A percentile compares a stretch with the other conserved stretches of the same genome.
phyloP scores from a whole-genome alignment of 208 protist species.

The Leishmania guyanensis region DNA sequence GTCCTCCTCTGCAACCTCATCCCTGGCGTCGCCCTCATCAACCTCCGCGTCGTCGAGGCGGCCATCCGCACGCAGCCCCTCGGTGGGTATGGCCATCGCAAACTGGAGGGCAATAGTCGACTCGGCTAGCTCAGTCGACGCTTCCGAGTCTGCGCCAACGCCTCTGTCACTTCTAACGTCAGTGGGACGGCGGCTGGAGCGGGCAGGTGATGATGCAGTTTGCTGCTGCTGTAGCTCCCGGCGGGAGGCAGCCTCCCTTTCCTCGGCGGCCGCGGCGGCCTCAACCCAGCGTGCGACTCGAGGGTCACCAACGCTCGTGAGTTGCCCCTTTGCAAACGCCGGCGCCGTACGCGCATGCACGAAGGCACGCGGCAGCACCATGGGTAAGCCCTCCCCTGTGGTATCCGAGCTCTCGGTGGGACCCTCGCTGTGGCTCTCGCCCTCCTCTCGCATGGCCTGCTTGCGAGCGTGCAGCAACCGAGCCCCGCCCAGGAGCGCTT shows the following conservation, averaged over 20 bases:
- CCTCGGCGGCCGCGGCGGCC: conserved; percentile 1
- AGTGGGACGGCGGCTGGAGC: conserved; percentile 3
- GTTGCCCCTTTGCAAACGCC: conserved; percentile 68
- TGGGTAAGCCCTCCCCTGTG: conserved; percentile 25
- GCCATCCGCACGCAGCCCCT: conserved; percentile 2
- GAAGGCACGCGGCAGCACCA: conserved; percentile 64
- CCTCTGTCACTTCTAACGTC: too few species aligned
- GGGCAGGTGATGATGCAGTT: not conserved
- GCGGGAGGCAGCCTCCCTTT: not conserved
- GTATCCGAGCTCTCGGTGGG: not conserved
- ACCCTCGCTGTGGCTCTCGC: not conserved
- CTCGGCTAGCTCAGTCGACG: conserved; percentile 18
- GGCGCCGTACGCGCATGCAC: conserved; percentile 47
- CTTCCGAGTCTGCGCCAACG: not conserved
- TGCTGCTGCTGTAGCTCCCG: not conserved
- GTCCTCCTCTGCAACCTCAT: not conserved
- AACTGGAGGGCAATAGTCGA: conserved; percentile 21
- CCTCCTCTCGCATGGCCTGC: not conserved
- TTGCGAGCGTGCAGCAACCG: conserved; percentile 20
- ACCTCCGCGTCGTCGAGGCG: not conserved
- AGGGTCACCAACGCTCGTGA: conserved; percentile 18
- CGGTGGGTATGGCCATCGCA: conserved; percentile 26
- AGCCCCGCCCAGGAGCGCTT: conserved; percentile 64
- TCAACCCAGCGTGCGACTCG: conserved; percentile 23
- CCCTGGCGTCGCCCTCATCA: not conserved